A percentile compares a stretch with the other conserved stretches of the same genome.
phyloP scores from a whole-genome alignment of 2,329 filamentous ascomycete species.

The Lachnellula cervina region DNA sequence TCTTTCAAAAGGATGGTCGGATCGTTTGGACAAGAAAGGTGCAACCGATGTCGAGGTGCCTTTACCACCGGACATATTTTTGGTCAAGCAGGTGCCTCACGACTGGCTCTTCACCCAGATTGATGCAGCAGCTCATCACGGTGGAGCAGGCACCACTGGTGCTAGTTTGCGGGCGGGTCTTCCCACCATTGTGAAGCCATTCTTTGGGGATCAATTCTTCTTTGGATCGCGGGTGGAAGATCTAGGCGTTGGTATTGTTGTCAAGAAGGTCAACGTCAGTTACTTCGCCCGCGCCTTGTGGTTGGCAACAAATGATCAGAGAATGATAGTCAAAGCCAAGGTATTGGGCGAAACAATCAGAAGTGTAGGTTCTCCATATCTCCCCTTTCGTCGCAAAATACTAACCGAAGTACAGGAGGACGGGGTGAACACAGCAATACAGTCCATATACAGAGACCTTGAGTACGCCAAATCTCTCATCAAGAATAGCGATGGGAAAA shows the following conservation, averaged over 20 bases:
- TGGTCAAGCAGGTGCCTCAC: conserved; percentile 87
- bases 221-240: conserved; percentile 88
- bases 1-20: conserved; percentile 94
- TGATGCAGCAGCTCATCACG: conserved; percentile 22
- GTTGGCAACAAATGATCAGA: conserved; percentile 83
- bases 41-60: conserved; percentile 53
- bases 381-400: background rate
- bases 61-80: conserved; percentile 74
- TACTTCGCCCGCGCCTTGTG: conserved; percentile 82
- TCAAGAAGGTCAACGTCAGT: conserved; percentile 85
- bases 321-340: conserved; percentile 85
- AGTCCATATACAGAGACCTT: conserved; percentile 88
- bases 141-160: conserved; percentile 31
- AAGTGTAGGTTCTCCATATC: conserved; percentile 52
- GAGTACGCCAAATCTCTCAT: conserved; percentile 87
- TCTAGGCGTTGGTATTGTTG: conserved; percentile 81
- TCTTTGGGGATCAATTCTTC: conserved; percentile 83
- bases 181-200: conserved; percentile 36
- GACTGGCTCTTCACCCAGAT: conserved; percentile 76
- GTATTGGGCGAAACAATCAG: conserved; percentile 83
- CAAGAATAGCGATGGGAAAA: conserved; percentile 57
- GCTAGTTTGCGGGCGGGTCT: conserved; percentile 32
- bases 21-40: conserved; percentile 61
- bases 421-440: conserved; percentile 84
- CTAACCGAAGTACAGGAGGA: conserved; percentile 60